Evolutionary conservation across 345 rosid species (phyloP).

Genomic region (Eucalyptus shirleyi): DNA sequence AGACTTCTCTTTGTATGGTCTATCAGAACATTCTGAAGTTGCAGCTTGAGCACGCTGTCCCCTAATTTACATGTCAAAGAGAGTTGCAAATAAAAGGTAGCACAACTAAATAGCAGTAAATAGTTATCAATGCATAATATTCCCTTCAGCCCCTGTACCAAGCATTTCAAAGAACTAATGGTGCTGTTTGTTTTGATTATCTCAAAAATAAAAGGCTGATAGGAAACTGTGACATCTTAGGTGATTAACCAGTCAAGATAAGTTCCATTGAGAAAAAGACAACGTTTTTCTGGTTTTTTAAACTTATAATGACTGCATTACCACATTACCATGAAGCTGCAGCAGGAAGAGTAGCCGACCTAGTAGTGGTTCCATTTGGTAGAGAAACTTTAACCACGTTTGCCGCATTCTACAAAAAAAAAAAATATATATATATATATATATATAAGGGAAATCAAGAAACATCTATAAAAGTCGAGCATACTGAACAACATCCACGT

Average conservation of each 20-base stretch:
- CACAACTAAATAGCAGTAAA: background rate
- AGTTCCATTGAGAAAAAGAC: constrained; percentile 4
- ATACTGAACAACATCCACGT: background rate
- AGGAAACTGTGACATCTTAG: constrained; percentile 56
- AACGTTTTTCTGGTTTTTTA: background rate
- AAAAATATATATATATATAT: background rate
- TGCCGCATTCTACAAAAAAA: constrained; percentile 23
- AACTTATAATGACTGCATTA: background rate
- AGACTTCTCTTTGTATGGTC: constrained; percentile 5
- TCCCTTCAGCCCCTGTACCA: background rate
- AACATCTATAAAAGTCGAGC: background rate
- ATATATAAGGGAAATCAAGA: background rate
- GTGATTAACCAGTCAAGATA: background rate
- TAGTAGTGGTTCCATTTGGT: constrained; percentile 47
- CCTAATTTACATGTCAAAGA: constrained; percentile 25
- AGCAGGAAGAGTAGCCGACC: constrained; percentile 64
- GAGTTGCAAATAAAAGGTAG: background rate
- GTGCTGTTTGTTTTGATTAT: background rate
- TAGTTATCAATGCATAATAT: background rate
- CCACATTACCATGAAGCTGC: constrained; percentile 92
- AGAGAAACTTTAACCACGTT: constrained; percentile 32
- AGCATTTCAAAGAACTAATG: background rate
- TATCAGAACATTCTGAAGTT: constrained; percentile 1
- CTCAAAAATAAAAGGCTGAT: constrained; percentile 13
- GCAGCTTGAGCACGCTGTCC: background rate